These are phyloP conservation scores for Erysimum cheiranthoides DNA, from an alignment of 345 rosid genomes.

Conservation along the genomic window DNA sequence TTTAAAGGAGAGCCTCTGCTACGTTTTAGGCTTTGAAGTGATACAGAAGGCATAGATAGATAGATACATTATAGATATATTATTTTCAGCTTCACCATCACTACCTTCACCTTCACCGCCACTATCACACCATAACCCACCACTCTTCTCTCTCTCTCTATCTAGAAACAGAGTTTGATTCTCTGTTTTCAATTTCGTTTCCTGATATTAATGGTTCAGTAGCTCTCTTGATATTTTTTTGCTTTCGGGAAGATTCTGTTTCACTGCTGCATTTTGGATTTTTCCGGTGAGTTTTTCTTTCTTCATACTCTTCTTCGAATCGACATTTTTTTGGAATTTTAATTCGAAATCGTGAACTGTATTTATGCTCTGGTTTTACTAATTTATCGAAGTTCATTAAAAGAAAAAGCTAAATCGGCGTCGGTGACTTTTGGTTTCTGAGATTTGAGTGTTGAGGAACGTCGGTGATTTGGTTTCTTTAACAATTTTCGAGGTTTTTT, in stretches of 20 bases:
- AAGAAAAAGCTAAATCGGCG: slow-evolving; percentile 4
- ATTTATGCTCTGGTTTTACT: neutral
- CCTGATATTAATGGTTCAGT: slow-evolving; percentile 12
- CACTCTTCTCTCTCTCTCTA: neutral
- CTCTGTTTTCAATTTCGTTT: slow-evolving; percentile 5
- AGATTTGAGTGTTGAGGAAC: slow-evolving; percentile 30
- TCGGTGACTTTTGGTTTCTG: slow-evolving; percentile 41
- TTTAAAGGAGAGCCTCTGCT: slow-evolving; percentile 49
- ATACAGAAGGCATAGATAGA: slow-evolving; percentile 41
- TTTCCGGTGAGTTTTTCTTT: slow-evolving; percentile 34
- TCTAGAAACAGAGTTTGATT: slow-evolving; percentile 31
- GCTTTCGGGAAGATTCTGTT: slow-evolving; percentile 26
- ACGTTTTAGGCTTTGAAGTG: slow-evolving; percentile 48
- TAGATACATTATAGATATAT: neutral
- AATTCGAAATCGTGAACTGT: neutral
- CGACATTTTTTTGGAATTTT: neutral
- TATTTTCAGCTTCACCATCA: slow-evolving; percentile 28
- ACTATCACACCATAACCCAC: slow-evolving; percentile 44
- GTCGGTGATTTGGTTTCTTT: slow-evolving; percentile 38
- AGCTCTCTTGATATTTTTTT: slow-evolving; percentile 10
- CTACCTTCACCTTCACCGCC: slow-evolving; percentile 33
- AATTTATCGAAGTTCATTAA: neutral
- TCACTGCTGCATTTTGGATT: slow-evolving; percentile 36
- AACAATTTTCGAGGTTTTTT: slow-evolving; percentile 4
- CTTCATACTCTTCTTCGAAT: neutral